Evolutionary conservation across 176 grass and related monocot species (phyloP), one percentile per base, ranked within the genome.

Genomic region (Oryza rufipogon): DNA sequence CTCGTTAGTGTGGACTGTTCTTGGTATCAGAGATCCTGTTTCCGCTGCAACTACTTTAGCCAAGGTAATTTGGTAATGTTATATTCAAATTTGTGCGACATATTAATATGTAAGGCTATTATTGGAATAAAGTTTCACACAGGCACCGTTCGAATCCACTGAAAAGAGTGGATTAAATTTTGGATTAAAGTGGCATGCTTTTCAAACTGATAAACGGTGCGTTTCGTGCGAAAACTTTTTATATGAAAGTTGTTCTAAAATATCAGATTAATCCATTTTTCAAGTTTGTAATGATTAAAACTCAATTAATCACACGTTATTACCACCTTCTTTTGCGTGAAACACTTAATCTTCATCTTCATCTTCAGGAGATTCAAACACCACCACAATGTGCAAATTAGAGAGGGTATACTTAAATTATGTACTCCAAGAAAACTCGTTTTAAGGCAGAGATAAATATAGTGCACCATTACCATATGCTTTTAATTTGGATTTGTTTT

Each of bases 21-120:
- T 98, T 76, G 95, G 95, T 68, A 79, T 87, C 64, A 98, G 81
- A 83, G 95, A 98, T 91, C 95, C 92, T 73, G 83, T 95, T 87
- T 93, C 82, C 42, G 95, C 95, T 77, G 87, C 92, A 67, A 75
- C 30, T 80, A 64, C 79, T 91, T 80, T 98, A 75, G 80, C 90
- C 28, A 88, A 91, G 95, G 92, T 98, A 88, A 38, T 76, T 84
- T 86, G 45, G n/a, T 80, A 82, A 64, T 78, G 33, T 33, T 75
- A 66, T 84, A 11, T 77, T 84, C 33, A 61, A 70, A 77, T 74
- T 63, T 87, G 22, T 79, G 20, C 86, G 7, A 78, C 68, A 17
- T 73, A 76, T 85, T 81, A 38, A 81, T 84, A 36, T 85, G 82
- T 68, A 73, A 67, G 72, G 2, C 77, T 75, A 60, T 86, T 77